Evolutionary conservation across 768 basidiomycete species (phyloP).

Genomic region (Lentinus brumalis): DNA sequence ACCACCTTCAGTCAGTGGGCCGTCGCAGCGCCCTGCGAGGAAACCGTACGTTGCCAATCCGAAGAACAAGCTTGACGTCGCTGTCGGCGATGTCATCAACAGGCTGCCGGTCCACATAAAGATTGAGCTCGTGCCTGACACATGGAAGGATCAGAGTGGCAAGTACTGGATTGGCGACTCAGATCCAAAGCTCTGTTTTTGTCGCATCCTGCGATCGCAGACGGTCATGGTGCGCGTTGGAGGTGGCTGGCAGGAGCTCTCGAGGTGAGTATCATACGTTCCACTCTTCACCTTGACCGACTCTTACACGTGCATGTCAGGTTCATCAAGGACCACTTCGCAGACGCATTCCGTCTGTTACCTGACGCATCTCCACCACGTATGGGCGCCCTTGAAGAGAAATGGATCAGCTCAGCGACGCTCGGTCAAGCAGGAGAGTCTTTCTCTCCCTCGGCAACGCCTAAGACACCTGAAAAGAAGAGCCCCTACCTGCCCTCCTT

Average conservation of each 20-base stretch:
- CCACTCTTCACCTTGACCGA: not conserved
- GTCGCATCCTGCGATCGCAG: constrained; percentile 86
- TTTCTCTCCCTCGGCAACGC: constrained; percentile 40
- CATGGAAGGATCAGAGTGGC: constrained; percentile 91
- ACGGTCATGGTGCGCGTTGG: constrained; percentile 97
- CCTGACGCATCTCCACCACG: constrained; percentile 59
- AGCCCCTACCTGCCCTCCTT: constrained; percentile 64
- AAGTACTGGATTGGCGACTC: constrained; percentile 97
- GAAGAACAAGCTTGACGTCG: constrained; percentile 90
- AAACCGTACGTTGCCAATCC: constrained; percentile 85
- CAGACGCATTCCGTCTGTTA: constrained; percentile 76
- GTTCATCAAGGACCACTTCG: constrained; percentile 86
- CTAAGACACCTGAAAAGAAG: constrained; percentile 70
- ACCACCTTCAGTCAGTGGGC: constrained; percentile 47
- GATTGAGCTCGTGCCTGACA: constrained; percentile 76
- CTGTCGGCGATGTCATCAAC: constrained; percentile 91
- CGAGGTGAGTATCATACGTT: constrained; percentile 59
- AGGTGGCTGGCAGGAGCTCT: constrained; percentile 91
- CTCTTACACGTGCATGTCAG: constrained; percentile 38
- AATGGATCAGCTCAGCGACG: constrained; percentile 82
- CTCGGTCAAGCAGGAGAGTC: constrained; percentile 58
- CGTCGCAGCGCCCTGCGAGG: constrained; percentile 40
- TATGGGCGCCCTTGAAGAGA: constrained; percentile 57
- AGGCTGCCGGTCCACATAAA: constrained; percentile 83
- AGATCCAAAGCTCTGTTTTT: constrained; percentile 88